Percentiles rank a stretch among this genome's conserved stretches.
These are phyloP conservation scores for Fusarium veterinarium DNA, from an alignment of 2,329 filamentous ascomycete genomes.

Conservation along the genomic window DNA sequence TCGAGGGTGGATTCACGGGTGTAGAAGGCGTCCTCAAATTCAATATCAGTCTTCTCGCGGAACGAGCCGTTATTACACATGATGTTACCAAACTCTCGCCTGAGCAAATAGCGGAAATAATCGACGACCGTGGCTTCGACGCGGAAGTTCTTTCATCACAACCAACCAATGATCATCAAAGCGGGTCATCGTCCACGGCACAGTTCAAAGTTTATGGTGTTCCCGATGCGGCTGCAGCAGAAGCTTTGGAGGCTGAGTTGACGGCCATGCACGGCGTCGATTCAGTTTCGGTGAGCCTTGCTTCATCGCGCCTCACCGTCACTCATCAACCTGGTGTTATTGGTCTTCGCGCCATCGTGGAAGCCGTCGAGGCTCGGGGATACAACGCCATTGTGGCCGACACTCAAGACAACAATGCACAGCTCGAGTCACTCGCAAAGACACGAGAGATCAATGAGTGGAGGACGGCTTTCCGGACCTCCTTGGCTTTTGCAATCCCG, in stretches of 20 bases:
- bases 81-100: constrained; percentile 76
- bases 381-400: constrained; percentile 92
- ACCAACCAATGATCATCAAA: constrained; percentile 65
- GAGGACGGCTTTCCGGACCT: constrained; percentile 82
- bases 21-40: constrained; percentile 85
- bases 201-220: constrained; percentile 89
- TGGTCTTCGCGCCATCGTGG: constrained; percentile 85
- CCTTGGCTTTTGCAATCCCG: constrained; percentile 84
- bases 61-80: constrained; percentile 89
- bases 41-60: constrained; percentile 94
- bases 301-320: constrained; percentile 79
- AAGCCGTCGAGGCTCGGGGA: constrained; percentile 81
- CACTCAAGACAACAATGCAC: constrained; percentile 94
- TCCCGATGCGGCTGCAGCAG: constrained; percentile 76
- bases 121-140: constrained; percentile 92
- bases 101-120: constrained; percentile 81
- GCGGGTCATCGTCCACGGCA: constrained; percentile 68
- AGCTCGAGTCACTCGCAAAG: constrained; percentile 94
- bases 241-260: constrained; percentile 76
- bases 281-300: constrained; percentile 78
- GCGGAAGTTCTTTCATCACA: constrained; percentile 84
- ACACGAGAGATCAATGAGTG: constrained; percentile 97
- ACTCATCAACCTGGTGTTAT: constrained; percentile 77
- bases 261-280: constrained; percentile 75
- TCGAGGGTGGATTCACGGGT: constrained; percentile 83